Base-by-base conservation (phyloP, 495 filamentous ascomycete species). In the Pyrenula aspistea region DNA sequence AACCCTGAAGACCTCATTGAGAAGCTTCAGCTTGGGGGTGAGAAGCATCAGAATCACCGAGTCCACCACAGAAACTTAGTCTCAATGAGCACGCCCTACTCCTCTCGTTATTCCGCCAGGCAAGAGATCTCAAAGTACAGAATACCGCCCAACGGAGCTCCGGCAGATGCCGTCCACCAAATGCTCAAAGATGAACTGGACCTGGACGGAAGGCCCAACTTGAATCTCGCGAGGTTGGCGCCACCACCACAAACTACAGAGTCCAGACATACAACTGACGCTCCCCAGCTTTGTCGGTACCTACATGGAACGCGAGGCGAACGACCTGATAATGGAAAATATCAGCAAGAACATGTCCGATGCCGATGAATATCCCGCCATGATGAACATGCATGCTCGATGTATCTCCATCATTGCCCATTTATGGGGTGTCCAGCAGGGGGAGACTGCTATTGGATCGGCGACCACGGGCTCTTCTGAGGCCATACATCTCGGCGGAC, bases 391-490 rank as follows among this genome's bases (percentile, higher is more conserved):
- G 61, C 85, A 87, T 63, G 73, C 85, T 12, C 78, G 86, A 21
- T 20, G 24, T 22, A 72, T 89, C 21, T 82, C 77, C 56, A 89
- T 90, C 62, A 71, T 89, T 31, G 79, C 85, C 8, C 63, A 87
- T 63, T 71, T 90, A 10, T 90, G 86, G 86, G 77, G 77, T 2
- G 81, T 77, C 1, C 77, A 82, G 51, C 79, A 81, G 56, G 74
- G 75, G 23, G 83, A 89, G 66, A 81, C 75, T 53, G 85, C 87
- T 24, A 76, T 88, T 59, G 87, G 86, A 2, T 78, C 83, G 1
- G 85, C 86, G 0, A 89, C 87, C 0, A 87, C 84, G 0, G 87
- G 86, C 0, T 87, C 82, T 2, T 83, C 78, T 4, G 87, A 89
- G 62, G 87, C 85, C 1, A 85, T 89, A 56, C 84, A 87, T 61